Conservation (phyloP, 768 basidiomycete species). For the Nidularia sp. region DNA sequence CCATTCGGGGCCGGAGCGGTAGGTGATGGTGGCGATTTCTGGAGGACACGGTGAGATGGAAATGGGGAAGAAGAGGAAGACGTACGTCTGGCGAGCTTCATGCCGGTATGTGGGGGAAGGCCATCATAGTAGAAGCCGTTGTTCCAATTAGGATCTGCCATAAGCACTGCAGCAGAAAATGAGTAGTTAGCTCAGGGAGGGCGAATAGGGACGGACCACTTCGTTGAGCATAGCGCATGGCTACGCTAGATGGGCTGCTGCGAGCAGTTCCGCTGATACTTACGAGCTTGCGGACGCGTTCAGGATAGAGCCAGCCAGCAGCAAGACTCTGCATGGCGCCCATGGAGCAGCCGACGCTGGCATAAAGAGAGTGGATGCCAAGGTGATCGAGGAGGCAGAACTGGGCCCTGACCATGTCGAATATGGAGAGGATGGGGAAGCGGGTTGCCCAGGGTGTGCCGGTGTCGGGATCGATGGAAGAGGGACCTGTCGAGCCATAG, state of each 20-base stretch:
- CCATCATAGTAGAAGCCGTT: conserved; percentile 96
- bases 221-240: conserved; percentile 94
- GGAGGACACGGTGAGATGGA: conserved; percentile 3
- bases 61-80: neutral
- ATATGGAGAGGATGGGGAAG: conserved; percentile 90
- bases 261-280: conserved; percentile 94
- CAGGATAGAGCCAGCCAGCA: conserved; percentile 88
- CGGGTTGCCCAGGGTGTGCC: conserved; percentile 78
- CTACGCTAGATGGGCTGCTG: conserved; percentile 87
- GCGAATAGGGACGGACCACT: conserved; percentile 61
- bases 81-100: conserved; percentile 95
- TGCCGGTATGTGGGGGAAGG: conserved; percentile 94
- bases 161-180: conserved; percentile 61
- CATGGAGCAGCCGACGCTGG: conserved; percentile 94
- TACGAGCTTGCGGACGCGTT: conserved; percentile 84
- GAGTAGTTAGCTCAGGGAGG: neutral
- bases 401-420: conserved; percentile 97
- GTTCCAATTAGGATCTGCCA: conserved; percentile 99
- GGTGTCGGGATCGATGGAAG: conserved; percentile 68
- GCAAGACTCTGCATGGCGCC: conserved; percentile 98
- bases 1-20: conserved; percentile 99
- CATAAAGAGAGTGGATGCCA: conserved; percentile 81
- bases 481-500: conserved; percentile 96
- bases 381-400: conserved; percentile 82
- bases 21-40: conserved; percentile 99